These are phyloP conservation scores for Wickerhamiella vanderwaltii DNA, from an alignment of 805 yeast genomes.

Conservation along the genomic window DNA sequence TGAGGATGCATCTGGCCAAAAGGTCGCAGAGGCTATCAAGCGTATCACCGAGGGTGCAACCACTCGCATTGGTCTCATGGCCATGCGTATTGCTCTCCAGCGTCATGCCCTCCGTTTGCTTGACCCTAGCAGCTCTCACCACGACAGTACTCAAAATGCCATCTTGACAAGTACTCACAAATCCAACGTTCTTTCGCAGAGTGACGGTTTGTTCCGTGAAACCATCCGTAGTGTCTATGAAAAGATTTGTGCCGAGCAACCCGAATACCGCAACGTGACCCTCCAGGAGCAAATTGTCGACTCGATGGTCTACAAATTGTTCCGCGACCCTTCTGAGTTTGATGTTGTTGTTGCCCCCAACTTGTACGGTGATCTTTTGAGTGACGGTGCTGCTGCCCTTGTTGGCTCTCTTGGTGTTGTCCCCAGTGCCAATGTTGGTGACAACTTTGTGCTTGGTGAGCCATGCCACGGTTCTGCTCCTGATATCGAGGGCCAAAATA, in stretches of 20 bases:
- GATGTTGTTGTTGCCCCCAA: constrained; percentile 98
- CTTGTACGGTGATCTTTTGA: constrained; percentile 90
- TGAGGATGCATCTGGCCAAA: constrained; percentile 66
- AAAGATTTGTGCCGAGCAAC: constrained; percentile 24
- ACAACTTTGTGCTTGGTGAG: constrained; percentile 91
- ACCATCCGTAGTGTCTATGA: constrained; percentile 52
- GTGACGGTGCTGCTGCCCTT: constrained; percentile 97
- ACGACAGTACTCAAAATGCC: constrained; percentile 40
- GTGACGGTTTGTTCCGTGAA: constrained; percentile 96
- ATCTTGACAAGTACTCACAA: constrained; percentile 89
- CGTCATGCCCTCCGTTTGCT: constrained; percentile 67
- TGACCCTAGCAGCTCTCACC: constrained; percentile 26
- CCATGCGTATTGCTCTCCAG: constrained; percentile 83
- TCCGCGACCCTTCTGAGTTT: constrained; percentile 94
- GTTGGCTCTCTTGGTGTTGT: constrained; percentile 97
- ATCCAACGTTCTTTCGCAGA: constrained; percentile 81
- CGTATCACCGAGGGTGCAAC: constrained; percentile 87
- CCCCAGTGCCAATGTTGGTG: constrained; percentile 97
- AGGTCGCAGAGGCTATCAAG: constrained; percentile 95
- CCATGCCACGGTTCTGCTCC: constrained; percentile 99
- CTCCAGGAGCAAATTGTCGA: constrained; percentile 96
- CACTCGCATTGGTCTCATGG: constrained; percentile 75
- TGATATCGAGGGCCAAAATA: constrained; percentile 91
- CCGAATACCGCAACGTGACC: constrained; percentile 44
- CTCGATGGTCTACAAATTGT: constrained; percentile 98